These are phyloP conservation scores for Starmera caribaea DNA, from an alignment of 805 yeast genomes.

Conservation along the genomic window DNA sequence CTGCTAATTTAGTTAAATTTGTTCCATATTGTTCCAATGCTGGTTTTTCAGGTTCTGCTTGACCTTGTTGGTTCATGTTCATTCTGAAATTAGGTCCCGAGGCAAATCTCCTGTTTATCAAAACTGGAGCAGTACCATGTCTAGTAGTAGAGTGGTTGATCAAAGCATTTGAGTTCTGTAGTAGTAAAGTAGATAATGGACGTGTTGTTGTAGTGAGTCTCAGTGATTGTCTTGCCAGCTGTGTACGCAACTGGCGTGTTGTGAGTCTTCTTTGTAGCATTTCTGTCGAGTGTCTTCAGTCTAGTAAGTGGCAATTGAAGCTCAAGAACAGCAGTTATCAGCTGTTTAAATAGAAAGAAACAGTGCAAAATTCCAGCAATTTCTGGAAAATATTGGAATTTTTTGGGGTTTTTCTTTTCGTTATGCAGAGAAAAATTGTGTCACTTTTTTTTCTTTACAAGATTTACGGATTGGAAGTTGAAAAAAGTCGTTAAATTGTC, in stretches of 20 bases:
- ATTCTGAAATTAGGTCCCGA: conserved; percentile 14
- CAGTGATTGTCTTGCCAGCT: conserved; percentile 31
- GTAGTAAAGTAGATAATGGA: background rate
- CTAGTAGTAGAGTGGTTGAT: background rate
- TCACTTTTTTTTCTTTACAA: no score
- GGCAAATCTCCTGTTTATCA: conserved; percentile 7
- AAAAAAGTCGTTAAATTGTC: no score
- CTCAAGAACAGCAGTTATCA: no score
- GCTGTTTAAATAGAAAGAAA: no score
- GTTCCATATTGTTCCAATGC: conserved; percentile 81
- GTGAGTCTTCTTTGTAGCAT: background rate
- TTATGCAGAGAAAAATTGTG: no score
- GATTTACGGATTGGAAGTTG: no score
- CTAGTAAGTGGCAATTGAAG: no score
- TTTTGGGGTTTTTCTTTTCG: no score
- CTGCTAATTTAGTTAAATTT: conserved; percentile 78
- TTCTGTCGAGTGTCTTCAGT: no score
- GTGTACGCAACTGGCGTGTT: conserved; percentile 20
- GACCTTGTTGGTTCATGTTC: conserved; percentile 34
- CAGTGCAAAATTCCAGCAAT: no score
- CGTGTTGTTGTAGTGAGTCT: no score
- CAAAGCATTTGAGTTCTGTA: conserved; percentile 6
- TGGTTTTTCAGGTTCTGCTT: conserved; percentile 46
- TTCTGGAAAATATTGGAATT: no score
- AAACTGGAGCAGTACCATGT: background rate